phyloP scores from a whole-genome alignment of 352 stramenopile genomes.

The Phytopythium sindhum region DNA sequence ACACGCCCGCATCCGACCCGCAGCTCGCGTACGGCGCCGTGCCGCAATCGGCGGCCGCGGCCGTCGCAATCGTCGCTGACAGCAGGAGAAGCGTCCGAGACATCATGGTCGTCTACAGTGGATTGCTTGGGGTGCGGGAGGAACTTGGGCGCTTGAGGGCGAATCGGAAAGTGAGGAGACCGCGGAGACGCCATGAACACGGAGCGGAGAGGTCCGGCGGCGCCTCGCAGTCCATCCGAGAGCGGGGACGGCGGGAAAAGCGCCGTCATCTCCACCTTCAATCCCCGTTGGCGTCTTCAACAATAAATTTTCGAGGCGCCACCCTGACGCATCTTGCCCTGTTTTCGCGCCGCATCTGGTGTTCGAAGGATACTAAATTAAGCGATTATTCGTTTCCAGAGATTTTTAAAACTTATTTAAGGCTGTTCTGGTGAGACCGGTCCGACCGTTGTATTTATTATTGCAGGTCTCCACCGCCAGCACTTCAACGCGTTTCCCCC shows the following conservation, averaged over 20 bases:
- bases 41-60: constrained; percentile 1
- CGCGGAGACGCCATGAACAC: not conserved
- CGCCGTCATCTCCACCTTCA: not conserved
- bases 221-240: too few relatives aligned
- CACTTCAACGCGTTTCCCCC: constrained; percentile 2
- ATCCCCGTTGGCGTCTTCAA: not conserved
- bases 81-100: not conserved
- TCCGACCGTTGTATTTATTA: not conserved
- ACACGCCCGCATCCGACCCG: constrained; percentile 6
- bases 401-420: not conserved
- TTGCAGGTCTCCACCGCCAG: not conserved
- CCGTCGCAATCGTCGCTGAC: not conserved
- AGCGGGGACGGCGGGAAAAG: not conserved
- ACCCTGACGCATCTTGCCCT: not conserved
- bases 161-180: constrained; percentile 3
- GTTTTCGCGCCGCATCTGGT: not conserved
- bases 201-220: not conserved
- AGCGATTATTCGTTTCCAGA: not conserved
- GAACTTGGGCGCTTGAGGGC: not conserved
- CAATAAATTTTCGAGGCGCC: not conserved
- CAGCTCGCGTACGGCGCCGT: constrained; percentile 6
- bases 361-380: not conserved
- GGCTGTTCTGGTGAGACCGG: not conserved
- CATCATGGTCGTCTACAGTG: not conserved
- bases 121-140: not conserved